Evolutionary conservation across 2,329 filamentous ascomycete species (phyloP).

Genomic region (Neofusicoccum ribis): DNA sequence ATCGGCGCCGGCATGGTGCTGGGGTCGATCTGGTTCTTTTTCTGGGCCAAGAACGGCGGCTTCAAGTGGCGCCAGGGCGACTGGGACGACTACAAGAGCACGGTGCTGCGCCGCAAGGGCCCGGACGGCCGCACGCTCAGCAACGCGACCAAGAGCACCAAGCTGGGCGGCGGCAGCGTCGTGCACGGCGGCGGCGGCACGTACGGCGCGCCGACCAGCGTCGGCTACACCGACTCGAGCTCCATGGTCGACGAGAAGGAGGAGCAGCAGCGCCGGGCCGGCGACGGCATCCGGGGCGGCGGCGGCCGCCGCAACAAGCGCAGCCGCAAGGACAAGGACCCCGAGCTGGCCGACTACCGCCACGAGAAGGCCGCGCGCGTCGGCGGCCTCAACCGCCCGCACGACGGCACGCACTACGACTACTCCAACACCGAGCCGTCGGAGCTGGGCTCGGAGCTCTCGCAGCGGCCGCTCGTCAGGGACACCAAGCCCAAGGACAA

Average conservation of each 20-base stretch:
- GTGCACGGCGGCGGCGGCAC: conserved; percentile 71
- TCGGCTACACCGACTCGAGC: conserved; percentile 49
- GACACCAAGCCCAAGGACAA: conserved; percentile 36
- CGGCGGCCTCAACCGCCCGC: conserved; percentile 81
- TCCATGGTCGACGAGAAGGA: conserved; percentile 45
- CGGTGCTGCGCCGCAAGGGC: conserved; percentile 82
- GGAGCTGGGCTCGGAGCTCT: conserved; percentile 54
- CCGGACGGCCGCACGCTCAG: conserved; percentile 85
- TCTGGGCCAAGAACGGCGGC: conserved; percentile 90
- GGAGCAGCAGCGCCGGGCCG: conserved; percentile 41
- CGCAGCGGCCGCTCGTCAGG: conserved; percentile 47
- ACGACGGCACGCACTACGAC: conserved; percentile 79
- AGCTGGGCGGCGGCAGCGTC: conserved; percentile 81
- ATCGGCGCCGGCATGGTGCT: conserved; percentile 76
- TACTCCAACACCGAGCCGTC: conserved; percentile 68
- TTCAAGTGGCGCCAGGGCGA: conserved; percentile 83
- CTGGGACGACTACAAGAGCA: conserved; percentile 98
- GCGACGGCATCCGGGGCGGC: conserved; percentile 44
- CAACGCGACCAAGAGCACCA: conserved; percentile 78
- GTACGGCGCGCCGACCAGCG: conserved; percentile 31
- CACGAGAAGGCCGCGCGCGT: conserved; percentile 84
- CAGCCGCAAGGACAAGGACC: conserved; percentile 52
- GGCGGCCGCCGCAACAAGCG: conserved; percentile 56
- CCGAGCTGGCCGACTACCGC: conserved; percentile 77
- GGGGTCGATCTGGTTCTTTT: conserved; percentile 93